Evolutionary conservation across 139 green algal genomes (phyloP), one percentile per base, ranked within the genome.

Genomic region (Closterium sp.): DNA sequence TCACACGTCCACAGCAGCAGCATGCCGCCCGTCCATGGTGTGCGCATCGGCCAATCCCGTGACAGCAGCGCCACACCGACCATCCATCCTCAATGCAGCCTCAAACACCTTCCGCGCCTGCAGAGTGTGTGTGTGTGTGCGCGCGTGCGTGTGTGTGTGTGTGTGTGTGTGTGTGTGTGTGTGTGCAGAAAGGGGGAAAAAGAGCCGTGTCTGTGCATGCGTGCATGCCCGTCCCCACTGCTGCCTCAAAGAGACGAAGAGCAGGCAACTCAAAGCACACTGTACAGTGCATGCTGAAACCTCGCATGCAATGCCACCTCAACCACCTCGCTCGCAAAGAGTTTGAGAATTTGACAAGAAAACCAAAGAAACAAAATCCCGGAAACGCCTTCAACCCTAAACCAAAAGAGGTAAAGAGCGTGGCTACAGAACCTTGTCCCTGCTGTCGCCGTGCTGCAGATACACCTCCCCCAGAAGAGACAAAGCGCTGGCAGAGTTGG

Each of bases 401-500:
- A 73, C 0, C 1, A 79, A 24, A 79, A 79, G 62, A 79, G 13
- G 13, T 13, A 17, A 50, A 17, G 62, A 4, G 62, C 62, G 17
- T 79, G 62, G 62, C 27, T 27, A 24, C 17, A 13, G 5, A 27
- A 79, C 62, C 62, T 79, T 79, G 62, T 79, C 62, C 62, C 62
- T 79, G 62, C 62, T 79, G 62, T 79, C 62, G 17, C 62, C 17
- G 62, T 79, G 85, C 85, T 87, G 85, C 28, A 87, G 85, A 31
- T 87, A 87, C 28, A 87, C 85, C 85, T 87, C 85, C 28, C 28
- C 85, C 85, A 87, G 85, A 30, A 87, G 85, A 30, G 85, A 30
- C n/a, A 87, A 31, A 9, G 85, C 85, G 28, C 28, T 32, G 28
- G 28, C 85, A 30, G 85, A 87, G n/a, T 30, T 87, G 2, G 85